Percentiles rank a stretch among this genome's conserved stretches.
Conservation (phyloP, 176 grass and related monocot species). For the Musa schizocarpa region DNA sequence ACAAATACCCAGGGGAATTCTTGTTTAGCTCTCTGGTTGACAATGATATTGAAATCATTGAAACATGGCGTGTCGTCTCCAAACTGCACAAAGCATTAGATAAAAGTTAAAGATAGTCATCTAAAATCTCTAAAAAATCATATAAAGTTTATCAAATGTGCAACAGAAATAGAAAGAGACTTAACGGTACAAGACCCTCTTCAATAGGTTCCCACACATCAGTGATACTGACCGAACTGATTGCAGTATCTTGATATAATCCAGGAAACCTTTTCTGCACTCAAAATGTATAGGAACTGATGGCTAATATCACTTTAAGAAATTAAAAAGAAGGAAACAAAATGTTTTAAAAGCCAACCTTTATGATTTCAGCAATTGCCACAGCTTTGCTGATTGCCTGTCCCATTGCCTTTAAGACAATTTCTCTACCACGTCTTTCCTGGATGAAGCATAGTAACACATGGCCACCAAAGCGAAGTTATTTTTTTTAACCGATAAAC, state of each 20-base stretch:
- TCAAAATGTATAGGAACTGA: background rate
- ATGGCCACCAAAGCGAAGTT: slow-evolving; percentile 1
- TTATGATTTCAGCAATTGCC: slow-evolving; percentile 87
- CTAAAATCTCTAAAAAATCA: background rate
- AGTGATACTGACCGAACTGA: slow-evolving; percentile 93
- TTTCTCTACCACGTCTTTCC: slow-evolving; percentile 72
- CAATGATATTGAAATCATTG: slow-evolving; percentile 18
- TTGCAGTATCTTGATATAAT: slow-evolving; percentile 86
- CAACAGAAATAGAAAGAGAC: slow-evolving; percentile 16
- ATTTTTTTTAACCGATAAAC: background rate
- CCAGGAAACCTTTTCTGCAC: slow-evolving; percentile 89
- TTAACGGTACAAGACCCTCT: slow-evolving; percentile 99
- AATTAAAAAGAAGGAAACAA: background rate
- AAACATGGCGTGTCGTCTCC: slow-evolving; percentile 22
- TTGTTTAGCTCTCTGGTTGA: slow-evolving; percentile 19
- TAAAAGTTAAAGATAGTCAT: background rate
- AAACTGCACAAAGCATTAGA: background rate
- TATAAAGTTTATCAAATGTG: background rate
- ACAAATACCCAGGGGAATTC: slow-evolving; percentile 12
- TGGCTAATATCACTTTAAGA: background rate
- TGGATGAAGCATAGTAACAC: slow-evolving; percentile 24
- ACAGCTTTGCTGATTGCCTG: slow-evolving; percentile 93
- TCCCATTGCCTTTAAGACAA: slow-evolving; percentile 95
- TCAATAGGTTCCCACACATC: slow-evolving; percentile 99
- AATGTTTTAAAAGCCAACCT: slow-evolving; percentile 31